Evolutionary conservation across 139 green algal genomes (phyloP).

Genomic region (Chlamydomonas schloesseri): DNA sequence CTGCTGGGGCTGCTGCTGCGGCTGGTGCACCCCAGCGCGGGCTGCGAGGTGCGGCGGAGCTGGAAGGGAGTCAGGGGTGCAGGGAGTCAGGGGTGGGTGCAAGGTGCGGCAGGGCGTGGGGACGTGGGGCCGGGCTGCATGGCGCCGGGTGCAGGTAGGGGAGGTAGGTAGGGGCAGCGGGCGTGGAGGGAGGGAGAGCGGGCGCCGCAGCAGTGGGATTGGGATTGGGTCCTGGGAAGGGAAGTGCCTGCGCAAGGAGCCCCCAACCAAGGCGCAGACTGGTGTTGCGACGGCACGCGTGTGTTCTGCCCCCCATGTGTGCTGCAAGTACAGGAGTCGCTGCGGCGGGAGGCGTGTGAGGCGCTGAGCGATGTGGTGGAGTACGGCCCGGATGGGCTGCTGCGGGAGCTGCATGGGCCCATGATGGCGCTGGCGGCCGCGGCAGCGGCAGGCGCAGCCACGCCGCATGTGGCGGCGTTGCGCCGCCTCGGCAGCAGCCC

Average conservation of each 20-base stretch:
- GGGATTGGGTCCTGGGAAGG: too few relatives aligned
- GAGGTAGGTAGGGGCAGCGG: too few relatives aligned
- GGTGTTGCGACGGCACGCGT: too few relatives aligned
- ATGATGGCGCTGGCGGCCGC: slow-evolving; percentile 26
- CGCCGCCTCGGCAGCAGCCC: background rate
- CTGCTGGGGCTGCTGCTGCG: slow-evolving; percentile 5
- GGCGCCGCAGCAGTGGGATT: too few relatives aligned
- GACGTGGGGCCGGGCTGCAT: too few relatives aligned
- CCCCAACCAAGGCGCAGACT: too few relatives aligned
- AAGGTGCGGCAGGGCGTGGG: too few relatives aligned
- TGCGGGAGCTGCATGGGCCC: slow-evolving; percentile 5
- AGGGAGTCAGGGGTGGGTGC: too few relatives aligned
- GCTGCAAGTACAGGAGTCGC: slow-evolving; percentile 1
- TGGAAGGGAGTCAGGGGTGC: background rate
- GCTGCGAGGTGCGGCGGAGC: background rate
- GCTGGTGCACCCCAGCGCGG: background rate
- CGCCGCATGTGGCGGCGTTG: background rate
- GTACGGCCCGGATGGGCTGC: slow-evolving; percentile 42
- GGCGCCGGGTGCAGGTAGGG: too few relatives aligned
- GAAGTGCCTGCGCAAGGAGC: too few relatives aligned
- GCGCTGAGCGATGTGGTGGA: slow-evolving; percentile 42
- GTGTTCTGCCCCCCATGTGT: too few relatives aligned
- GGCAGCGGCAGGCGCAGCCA: background rate
- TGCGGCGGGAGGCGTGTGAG: background rate
- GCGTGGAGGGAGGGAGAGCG: too few relatives aligned